Conservation (phyloP, 2,329 filamentous ascomycete species). For the Sarocladium brachiariae region DNA sequence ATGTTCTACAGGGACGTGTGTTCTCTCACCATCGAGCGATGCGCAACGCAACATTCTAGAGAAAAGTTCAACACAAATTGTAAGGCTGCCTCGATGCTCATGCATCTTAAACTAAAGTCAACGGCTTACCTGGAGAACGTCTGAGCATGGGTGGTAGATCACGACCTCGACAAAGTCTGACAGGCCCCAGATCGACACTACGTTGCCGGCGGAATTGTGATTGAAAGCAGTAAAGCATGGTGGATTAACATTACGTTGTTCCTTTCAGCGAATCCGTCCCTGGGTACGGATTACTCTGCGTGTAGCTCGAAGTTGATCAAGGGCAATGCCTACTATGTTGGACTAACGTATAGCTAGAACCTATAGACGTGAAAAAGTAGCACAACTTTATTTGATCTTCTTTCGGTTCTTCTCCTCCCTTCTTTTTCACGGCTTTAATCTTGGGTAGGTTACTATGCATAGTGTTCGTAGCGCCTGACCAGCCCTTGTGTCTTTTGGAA, state of each 20-base stretch:
- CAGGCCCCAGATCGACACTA: no score
- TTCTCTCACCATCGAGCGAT: no score
- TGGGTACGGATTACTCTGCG: background rate
- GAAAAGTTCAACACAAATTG: no score
- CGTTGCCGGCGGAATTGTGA: no score
- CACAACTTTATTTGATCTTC: background rate
- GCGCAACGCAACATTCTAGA: no score
- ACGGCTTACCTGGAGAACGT: no score
- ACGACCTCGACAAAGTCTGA: no score
- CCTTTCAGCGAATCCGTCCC: background rate
- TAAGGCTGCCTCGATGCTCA: no score
- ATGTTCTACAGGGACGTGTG: no score
- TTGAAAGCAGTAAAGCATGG: no score
- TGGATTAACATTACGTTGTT: slow-evolving; percentile 1
- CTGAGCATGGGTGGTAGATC: no score
- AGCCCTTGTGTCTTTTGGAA: background rate
- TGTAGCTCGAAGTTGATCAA: slow-evolving; percentile 1
- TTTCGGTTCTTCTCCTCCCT: background rate
- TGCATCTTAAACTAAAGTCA: no score
- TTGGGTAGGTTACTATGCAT: background rate
- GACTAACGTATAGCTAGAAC: background rate
- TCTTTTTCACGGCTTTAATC: background rate
- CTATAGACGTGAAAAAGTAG: background rate
- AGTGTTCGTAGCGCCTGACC: background rate
- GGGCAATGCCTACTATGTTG: background rate